Evolutionary conservation across 1,139 yeast species (phyloP), one percentile per base, ranked within the genome.

Genomic region (Eremothecium sinecaudum): DNA sequence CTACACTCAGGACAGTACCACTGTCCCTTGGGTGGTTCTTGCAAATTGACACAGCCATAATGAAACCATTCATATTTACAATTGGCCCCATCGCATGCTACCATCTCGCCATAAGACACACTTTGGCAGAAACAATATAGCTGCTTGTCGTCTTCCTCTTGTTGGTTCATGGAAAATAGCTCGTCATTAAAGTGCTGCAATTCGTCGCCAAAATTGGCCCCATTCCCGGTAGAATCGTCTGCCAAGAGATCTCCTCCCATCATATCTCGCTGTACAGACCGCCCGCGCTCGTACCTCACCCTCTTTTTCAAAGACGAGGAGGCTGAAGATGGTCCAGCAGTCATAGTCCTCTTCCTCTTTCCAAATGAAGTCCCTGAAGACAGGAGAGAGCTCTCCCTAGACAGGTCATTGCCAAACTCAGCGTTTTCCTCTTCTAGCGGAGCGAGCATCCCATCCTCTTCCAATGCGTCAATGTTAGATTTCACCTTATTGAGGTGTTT

Each of bases 51-150:
- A 64, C 90, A 79, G 39, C 70, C 66, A 67, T 81, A 79, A 55
- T 79, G 90, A 51, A 78, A 79, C 90, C 90, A 79, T 50, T 76
- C 83, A 44, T 62, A 69, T 43, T 72, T 67, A 59, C 90, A 79
- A 40, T 73, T 72, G 14, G 73, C 73, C 39, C 79, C 77, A 50
- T 79, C 90, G 54, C 90, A 79, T 0, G 84, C 86, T 54, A 79
- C 75, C 90, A 79, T 79, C 43, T 73, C 79, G 10, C 87, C 87
- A 58, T 68, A 76, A 2, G 82, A 73, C 1, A 75, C 79, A 12
- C 79, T 64, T 44, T 72, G 75, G 51, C 90, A 79, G 50, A 74
- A 65, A 58, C 90, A 79, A 51, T 78, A 79, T 19, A 70, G 47
- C 34, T 69, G 73, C 40, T 72, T 57, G 30, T 61, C 63, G 31